Evolutionary conservation across 2,329 filamentous ascomycete genomes (phyloP), one percentile per base, ranked within the genome.

Genomic region (Aspergillus piperis): DNA sequence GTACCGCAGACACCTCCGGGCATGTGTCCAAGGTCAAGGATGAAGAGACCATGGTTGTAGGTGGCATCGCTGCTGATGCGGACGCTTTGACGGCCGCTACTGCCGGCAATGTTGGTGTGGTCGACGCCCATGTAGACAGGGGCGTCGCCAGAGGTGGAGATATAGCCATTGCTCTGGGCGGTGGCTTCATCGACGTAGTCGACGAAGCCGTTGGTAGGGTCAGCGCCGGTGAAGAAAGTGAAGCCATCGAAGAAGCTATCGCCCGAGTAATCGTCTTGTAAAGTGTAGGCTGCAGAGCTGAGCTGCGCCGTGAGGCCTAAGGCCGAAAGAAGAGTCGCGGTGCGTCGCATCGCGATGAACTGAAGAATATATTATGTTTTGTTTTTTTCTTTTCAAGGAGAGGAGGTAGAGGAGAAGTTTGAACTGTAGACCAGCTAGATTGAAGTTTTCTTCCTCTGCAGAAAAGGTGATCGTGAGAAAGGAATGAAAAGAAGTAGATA

Each of bases 181-280:
- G 82, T 83, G n/a, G 72, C 60, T 54, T 82, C 80, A 65, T 84
- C 79, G 57, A 87, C 82, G 69, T 92, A 95, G 62, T 85, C 77
- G 67, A 95, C 91, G 68, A 87, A 91, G 32, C 91, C 91, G 63
- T 87, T 68, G 2, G 91, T 95, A 0, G 91, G 91, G 69, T 95
- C 91, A 3, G 67, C 19, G 15, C 61, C 74, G 7, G 80, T 82
- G 65, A 76, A 84, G 72, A 86, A 85, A 30, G 72, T 67, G 69
- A 85, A 85, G 66, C 79, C 76, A 65, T 80, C 75, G 69, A 84
- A 84, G 68, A 85, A 86, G 60, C 75, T 74, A 52, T 70, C 69
- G 38, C 71, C 66, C 32, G 64, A 75, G 68, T 83, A 83, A 66
- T 83, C 79, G 62, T 84, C 81, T 61, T 79, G 65, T 49, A 84